Base-by-base conservation (phyloP, 2,329 filamentous ascomycete species). In the Beauveria sp. region DNA sequence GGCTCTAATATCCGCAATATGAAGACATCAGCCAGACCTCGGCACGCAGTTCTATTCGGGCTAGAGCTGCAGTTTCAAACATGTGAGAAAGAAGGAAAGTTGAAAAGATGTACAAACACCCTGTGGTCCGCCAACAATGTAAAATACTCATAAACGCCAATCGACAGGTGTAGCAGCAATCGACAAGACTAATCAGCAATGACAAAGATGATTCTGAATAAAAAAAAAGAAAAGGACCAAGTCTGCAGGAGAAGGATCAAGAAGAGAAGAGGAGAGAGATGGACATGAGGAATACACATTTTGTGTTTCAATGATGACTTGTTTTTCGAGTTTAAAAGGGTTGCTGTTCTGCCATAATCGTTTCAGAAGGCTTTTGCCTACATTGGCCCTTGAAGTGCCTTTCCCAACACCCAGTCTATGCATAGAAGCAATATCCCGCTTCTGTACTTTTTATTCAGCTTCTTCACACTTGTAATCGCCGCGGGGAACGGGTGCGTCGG, bases 321-420 rank as follows among this genome's bases (percentile, higher is more conserved):
- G 9, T 28, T 26, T 59, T 59, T 47, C 44, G 46, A 50, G 22
- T 54, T 20, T 28, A 61, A 50, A 8, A 16, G 51, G 12, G 16
- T 22, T 44, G 10, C n/a, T 52, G 34, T 37, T n/a, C 28, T 54
- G 40, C 30, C 54, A n/a, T 20, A 16, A 26, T 58, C 41, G 47
- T 48, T 53, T 41, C 50, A 40, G 20, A 26, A 60, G 30, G 24
- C 34, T 55, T 6, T n/a, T 47, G 34, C 43, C 30, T 55, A 41
- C 50, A 55, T n/a, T 60, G 43, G 18, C 24, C 12, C 47, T 28
- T 16, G 22, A 47, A 52, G 22, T 60, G 52, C 28, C 51, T 55
- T 30, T 62, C 28, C 56, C 50, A 59, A 55, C 51, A 44, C 55
- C 55, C 44, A 55, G n/a, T 59, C 52, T 59, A 59, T 59, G 55